Percentiles rank a stretch among this genome's conserved stretches.
These are phyloP conservation scores for Starmerella cellae DNA, from an alignment of 805 yeast species.

Conservation along the genomic window DNA sequence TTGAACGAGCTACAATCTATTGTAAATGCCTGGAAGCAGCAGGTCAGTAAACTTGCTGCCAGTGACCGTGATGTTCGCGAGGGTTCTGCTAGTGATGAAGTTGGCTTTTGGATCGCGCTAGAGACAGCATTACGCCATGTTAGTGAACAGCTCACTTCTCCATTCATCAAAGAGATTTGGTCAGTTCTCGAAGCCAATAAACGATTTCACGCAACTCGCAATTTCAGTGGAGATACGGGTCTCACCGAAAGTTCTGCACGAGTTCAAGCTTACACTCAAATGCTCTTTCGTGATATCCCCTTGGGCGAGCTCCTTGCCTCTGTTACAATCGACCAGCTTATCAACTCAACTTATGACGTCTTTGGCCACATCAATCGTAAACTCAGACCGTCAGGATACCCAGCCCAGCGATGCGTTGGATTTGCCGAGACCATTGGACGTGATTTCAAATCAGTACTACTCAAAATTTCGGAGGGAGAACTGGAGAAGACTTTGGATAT, in stretches of 20 bases:
- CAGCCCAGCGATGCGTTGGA: slow-evolving; percentile 42
- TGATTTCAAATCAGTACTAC: slow-evolving; percentile 34
- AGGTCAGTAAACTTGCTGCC: slow-evolving; percentile 44
- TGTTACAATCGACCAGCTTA: slow-evolving; percentile 34
- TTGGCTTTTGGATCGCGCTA: slow-evolving; percentile 64
- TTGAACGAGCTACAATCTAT: slow-evolving; percentile 56
- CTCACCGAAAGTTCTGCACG: slow-evolving; percentile 40
- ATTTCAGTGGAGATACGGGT: slow-evolving; percentile 60
- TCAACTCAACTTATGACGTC: slow-evolving; percentile 34
- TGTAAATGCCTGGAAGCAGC: slow-evolving; percentile 63
- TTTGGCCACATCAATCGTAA: slow-evolving; percentile 49
- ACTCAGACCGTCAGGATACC: slow-evolving; percentile 42
- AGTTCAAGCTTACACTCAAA: slow-evolving; percentile 42
- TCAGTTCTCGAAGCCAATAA: slow-evolving; percentile 54
- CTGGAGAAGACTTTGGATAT: slow-evolving; percentile 30
- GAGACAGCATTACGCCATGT: slow-evolving; percentile 46
- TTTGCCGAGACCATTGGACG: slow-evolving; percentile 52
- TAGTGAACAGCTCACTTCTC: slow-evolving; percentile 43
- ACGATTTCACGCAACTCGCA: slow-evolving; percentile 65
- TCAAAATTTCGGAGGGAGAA: slow-evolving; percentile 28
- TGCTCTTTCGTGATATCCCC: slow-evolving; percentile 58
- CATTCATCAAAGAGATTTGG: slow-evolving; percentile 44
- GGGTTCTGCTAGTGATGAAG: slow-evolving; percentile 54
- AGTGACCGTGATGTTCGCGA: slow-evolving; percentile 40
- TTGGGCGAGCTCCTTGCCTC: slow-evolving; percentile 44